phyloP scores from a whole-genome alignment of 2,329 filamentous ascomycete genomes.

The Botrytis galanthina region DNA sequence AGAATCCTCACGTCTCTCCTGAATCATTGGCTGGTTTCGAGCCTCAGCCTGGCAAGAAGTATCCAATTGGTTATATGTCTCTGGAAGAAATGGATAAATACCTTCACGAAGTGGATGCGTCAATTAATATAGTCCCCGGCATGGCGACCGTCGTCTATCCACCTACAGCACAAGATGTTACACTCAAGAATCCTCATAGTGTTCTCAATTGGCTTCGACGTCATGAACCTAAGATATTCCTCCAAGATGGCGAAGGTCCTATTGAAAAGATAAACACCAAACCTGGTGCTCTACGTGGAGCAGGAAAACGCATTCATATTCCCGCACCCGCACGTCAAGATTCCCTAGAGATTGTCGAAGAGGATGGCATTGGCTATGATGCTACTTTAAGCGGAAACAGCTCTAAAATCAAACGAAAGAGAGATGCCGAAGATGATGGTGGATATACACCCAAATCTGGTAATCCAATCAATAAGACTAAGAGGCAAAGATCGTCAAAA shows the following conservation, averaged over 20 bases:
- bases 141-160: conserved; percentile 39
- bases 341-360: conserved; percentile 39
- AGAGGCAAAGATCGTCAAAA: conserved; percentile 34
- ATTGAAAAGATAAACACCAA: conserved; percentile 44
- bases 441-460: conserved; percentile 60
- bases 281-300: conserved; percentile 38
- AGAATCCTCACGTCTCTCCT: conserved; percentile 32
- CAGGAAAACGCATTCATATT: conserved; percentile 38
- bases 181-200: conserved; percentile 77
- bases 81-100: conserved; percentile 73
- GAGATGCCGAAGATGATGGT: conserved; percentile 51
- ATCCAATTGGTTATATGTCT: conserved; percentile 65
- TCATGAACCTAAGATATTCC: conserved; percentile 78
- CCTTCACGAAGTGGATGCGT: conserved; percentile 55
- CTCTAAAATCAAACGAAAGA: conserved; percentile 43
- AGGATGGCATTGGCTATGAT: conserved; percentile 40
- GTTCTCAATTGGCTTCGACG: conserved; percentile 95
- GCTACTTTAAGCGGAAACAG: conserved; percentile 29
- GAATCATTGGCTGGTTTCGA: conserved; percentile 40
- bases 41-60: conserved; percentile 47
- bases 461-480: conserved; percentile 31
- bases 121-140: conserved; percentile 37
- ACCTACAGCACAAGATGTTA: conserved; percentile 47
- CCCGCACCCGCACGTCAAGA: conserved; percentile 38
- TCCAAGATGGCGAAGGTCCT: conserved; percentile 54